Evolutionary conservation across 2,329 filamentous ascomycete species (phyloP).

Genomic region (Rugonectria rugulosa): DNA sequence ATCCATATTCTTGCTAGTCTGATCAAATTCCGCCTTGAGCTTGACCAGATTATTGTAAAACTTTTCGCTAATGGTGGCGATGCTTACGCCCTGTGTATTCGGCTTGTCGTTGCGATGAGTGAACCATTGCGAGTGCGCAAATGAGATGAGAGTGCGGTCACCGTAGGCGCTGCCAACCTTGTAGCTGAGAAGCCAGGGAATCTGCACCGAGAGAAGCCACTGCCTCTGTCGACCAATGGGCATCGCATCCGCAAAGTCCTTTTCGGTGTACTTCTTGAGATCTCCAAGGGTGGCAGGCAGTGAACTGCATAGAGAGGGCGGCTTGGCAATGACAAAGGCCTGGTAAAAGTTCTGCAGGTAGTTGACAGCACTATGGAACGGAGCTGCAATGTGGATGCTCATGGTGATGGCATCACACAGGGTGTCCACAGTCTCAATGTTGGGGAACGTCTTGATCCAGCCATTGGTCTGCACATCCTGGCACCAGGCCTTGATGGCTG

Average conservation of each 20-base stretch:
- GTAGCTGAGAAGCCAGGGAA: constrained; percentile 56
- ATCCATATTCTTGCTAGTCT: constrained; percentile 44
- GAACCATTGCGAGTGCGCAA: constrained; percentile 48
- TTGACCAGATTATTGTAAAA: constrained; percentile 40
- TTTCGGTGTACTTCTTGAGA: constrained; percentile 42
- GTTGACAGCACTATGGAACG: constrained; percentile 59
- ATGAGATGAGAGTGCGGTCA: constrained; percentile 50
- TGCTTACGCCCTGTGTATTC: constrained; percentile 27
- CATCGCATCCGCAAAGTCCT: constrained; percentile 46
- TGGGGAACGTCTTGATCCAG: constrained; percentile 52
- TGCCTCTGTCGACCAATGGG: constrained; percentile 51
- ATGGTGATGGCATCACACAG: constrained; percentile 57
- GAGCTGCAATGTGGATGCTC: constrained; percentile 60
- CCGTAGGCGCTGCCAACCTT: constrained; percentile 42
- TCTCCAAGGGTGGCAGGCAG: constrained; percentile 42
- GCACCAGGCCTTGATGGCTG: constrained; percentile 49
- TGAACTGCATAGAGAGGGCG: constrained; percentile 46
- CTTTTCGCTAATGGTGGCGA: constrained; percentile 17
- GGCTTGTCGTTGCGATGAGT: constrained; percentile 39
- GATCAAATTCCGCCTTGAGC: constrained; percentile 40
- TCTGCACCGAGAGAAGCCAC: constrained; percentile 55
- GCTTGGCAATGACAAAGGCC: constrained; percentile 55
- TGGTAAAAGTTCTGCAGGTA: constrained; percentile 61
- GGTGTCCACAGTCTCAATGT: constrained; percentile 49
- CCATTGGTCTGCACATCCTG: constrained; percentile 50